Evolutionary conservation across 257 asterid genomes (phyloP).

Genomic region (Datura wrightii): DNA sequence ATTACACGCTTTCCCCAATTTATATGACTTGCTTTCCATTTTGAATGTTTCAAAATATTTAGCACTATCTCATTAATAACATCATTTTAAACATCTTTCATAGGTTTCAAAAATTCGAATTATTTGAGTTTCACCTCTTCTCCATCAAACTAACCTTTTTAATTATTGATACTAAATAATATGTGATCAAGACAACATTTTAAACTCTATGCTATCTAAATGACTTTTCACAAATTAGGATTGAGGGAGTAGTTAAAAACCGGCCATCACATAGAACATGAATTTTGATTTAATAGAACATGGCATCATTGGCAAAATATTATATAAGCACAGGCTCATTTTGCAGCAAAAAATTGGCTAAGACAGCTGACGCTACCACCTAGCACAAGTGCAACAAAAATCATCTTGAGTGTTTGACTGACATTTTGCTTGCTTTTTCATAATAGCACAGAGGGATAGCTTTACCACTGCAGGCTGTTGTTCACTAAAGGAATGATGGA

Average conservation of each 20-base stretch:
- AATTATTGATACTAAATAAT: background rate
- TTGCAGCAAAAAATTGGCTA: background rate
- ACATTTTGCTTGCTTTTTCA: background rate
- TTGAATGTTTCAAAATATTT: background rate
- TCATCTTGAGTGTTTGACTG: background rate
- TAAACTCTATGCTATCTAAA: background rate
- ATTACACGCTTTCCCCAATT: background rate
- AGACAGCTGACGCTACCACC: constrained; percentile 11
- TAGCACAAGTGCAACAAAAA: background rate
- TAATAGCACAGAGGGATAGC: constrained; percentile 23
- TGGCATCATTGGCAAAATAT: background rate
- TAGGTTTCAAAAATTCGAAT: background rate
- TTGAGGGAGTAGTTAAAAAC: background rate
- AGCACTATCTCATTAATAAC: background rate
- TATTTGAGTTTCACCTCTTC: background rate
- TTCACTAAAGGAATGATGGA: constrained; percentile 42
- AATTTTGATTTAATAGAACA: constrained; percentile 10
- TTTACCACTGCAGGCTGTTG: constrained; percentile 43
- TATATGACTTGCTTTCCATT: background rate
- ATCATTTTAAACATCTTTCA: background rate
- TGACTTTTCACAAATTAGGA: background rate
- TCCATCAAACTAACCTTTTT: constrained; percentile 1
- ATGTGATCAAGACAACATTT: background rate
- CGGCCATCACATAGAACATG: constrained; percentile 1
- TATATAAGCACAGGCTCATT: background rate